A percentile compares a stretch with the other conserved stretches of the same genome.
These are phyloP conservation scores for Tetrapisispora pingtungensis DNA, from an alignment of 805 yeast genomes.

Conservation along the genomic window DNA sequence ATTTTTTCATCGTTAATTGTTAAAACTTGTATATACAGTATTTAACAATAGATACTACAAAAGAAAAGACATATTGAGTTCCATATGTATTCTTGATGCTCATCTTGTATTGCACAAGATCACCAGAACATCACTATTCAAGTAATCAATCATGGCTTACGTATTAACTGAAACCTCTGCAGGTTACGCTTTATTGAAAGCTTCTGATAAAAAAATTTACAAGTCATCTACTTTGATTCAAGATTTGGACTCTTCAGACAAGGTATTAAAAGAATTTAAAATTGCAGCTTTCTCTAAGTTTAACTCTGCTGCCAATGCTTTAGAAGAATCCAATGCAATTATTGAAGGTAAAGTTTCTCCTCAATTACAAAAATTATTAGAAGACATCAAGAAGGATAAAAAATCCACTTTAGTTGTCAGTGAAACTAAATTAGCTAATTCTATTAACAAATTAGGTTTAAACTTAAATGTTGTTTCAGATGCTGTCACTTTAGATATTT, in stretches of 20 bases:
- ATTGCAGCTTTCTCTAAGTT: slow-evolving; percentile 94
- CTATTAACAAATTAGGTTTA: slow-evolving; percentile 89
- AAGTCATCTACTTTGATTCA: slow-evolving; percentile 65
- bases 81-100: too few species aligned
- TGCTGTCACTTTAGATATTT: slow-evolving; percentile 87
- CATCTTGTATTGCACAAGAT: too few species aligned
- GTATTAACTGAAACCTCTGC: slow-evolving; percentile 97
- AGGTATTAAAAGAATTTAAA: slow-evolving; percentile 83
- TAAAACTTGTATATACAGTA: neutral
- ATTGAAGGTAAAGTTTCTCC: slow-evolving; percentile 90
- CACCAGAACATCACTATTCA: neutral
- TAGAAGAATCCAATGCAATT: slow-evolving; percentile 87
- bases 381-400: slow-evolving; percentile 68
- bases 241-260: slow-evolving; percentile 73
- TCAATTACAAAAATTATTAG: slow-evolving; percentile 66
- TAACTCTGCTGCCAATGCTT: slow-evolving; percentile 87
- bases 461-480: slow-evolving; percentile 85
- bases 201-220: slow-evolving; percentile 94
- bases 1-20: neutral
- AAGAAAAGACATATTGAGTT: too few species aligned
- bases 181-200: slow-evolving; percentile 95
- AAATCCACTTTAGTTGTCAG: slow-evolving; percentile 82
- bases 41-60: neutral
- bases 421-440: slow-evolving; percentile 91
- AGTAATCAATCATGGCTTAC: slow-evolving; percentile 50